A percentile compares a stretch with the other conserved stretches of the same genome.
Evolutionary conservation across 352 stramenopile species (phyloP).

Genomic region (Globisporangium radiosum): DNA sequence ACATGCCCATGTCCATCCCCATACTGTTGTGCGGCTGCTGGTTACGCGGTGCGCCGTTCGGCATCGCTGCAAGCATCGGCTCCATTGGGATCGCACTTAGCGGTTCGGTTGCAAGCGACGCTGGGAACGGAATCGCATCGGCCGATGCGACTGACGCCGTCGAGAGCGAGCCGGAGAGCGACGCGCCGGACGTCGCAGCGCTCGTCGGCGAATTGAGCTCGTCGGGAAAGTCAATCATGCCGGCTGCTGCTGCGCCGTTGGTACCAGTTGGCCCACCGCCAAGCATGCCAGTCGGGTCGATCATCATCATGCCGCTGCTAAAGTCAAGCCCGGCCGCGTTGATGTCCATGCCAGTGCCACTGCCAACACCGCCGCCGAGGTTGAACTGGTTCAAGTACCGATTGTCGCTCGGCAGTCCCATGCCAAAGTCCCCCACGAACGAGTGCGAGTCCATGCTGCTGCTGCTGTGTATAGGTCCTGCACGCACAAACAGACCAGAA

Average conservation of each 20-base stretch:
- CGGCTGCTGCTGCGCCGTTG: constrained; percentile 19
- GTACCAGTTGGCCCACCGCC: constrained; percentile 8
- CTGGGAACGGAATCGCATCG: constrained; percentile 74
- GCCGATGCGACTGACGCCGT: constrained; percentile 22
- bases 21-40: constrained; percentile 11
- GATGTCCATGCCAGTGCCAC: constrained; percentile 27
- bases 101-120: constrained; percentile 56
- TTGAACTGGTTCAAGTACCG: constrained; percentile 77
- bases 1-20: constrained; percentile 18
- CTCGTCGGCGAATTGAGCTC: constrained; percentile 76
- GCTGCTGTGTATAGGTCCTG: too few relatives aligned
- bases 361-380: constrained; percentile 20
- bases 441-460: constrained; percentile 62
- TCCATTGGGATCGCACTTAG: constrained; percentile 24
- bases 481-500: too few relatives aligned
- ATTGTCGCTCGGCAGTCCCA: constrained; percentile 63
- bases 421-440: constrained; percentile 68
- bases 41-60: constrained; percentile 10
- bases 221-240: constrained; percentile 82
- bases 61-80: constrained; percentile 17
- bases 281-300: constrained; percentile 37
- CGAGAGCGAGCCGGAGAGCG: constrained; percentile 24
- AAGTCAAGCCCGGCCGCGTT: constrained; percentile 49
- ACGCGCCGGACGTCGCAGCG: constrained; percentile 17
- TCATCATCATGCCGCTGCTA: constrained; percentile 66